Evolutionary conservation across 257 asterid genomes (phyloP).

Genomic region (Solanum pennellii): DNA sequence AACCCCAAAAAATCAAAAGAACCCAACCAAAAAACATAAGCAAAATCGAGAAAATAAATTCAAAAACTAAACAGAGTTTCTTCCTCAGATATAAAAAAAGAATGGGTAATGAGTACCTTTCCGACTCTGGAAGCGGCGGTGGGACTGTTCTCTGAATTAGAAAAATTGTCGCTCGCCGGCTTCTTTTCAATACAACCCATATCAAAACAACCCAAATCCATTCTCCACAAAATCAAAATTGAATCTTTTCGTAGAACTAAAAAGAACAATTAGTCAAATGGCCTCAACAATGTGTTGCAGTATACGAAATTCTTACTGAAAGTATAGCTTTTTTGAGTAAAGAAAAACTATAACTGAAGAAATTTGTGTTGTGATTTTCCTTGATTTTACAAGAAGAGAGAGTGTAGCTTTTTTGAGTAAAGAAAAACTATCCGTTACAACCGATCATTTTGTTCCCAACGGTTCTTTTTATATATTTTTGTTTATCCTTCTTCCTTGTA

Average conservation of each 20-base stretch:
- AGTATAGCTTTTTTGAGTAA: no score
- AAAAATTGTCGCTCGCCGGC: neutral
- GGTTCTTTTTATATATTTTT: constrained; percentile 16
- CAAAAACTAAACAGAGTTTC: neutral
- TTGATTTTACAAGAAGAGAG: neutral
- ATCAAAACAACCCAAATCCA: constrained; percentile 89
- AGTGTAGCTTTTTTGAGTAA: neutral
- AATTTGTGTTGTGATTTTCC: neutral
- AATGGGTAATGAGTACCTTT: constrained; percentile 36
- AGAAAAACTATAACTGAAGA: neutral
- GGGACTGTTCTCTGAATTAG: constrained; percentile 26
- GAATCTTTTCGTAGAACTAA: neutral
- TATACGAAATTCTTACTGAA: neutral
- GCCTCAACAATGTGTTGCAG: neutral
- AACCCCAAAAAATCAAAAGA: neutral
- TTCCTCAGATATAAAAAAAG: neutral
- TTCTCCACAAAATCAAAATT: neutral
- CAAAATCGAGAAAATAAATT: neutral
- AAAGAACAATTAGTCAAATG: neutral
- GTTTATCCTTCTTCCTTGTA: neutral
- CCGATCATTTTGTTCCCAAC: constrained; percentile 28
- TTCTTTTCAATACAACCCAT: constrained; percentile 69
- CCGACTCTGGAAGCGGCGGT: constrained; percentile 46
- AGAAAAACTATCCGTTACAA: constrained; percentile 59
- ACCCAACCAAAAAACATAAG: neutral